A percentile compares a stretch with the other conserved stretches of the same genome.
Evolutionary conservation across 768 basidiomycete genomes (phyloP).

Genomic region (Jaapia argillacea): DNA sequence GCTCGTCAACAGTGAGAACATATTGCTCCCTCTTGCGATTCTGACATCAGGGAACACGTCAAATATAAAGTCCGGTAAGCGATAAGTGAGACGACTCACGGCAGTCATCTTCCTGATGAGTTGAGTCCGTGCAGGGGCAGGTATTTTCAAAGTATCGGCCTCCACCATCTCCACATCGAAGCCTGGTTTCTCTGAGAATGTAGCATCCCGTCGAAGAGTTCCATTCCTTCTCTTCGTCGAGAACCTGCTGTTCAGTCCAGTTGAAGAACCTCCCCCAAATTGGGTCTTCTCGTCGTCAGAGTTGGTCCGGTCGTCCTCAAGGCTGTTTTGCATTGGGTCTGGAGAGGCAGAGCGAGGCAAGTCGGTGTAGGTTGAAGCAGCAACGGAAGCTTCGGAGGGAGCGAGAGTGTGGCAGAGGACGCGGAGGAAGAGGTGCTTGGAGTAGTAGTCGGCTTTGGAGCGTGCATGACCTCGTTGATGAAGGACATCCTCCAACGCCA

Average conservation of each 20-base stretch:
- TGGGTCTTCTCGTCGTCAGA: constrained; percentile 20
- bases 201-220: no score
- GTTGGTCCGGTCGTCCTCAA: constrained; percentile 8
- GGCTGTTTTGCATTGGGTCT: constrained; percentile 9
- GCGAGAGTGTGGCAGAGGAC: constrained; percentile 53
- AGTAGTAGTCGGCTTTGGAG: constrained; percentile 65
- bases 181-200: no score
- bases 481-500: constrained; percentile 63
- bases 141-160: not conserved
- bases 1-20: constrained; percentile 20
- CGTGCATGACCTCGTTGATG: constrained; percentile 42
- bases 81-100: no score
- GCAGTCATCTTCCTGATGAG: no score
- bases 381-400: constrained; percentile 9
- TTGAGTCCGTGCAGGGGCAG: no score
- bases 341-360: constrained; percentile 26
- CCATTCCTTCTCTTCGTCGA: constrained; percentile 14
- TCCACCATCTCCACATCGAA: no score
- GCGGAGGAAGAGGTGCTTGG: constrained; percentile 59
- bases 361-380: constrained; percentile 13
- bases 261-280: constrained; percentile 11
- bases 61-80: no score
- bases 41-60: no score
- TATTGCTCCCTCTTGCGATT: constrained; percentile 21
- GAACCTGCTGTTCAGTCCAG: constrained; percentile 2